Evolutionary conservation across 1,284 basidiomycete genomes (phyloP), one percentile per base, ranked within the genome.

Genomic region (Microbotryum silenes-acaulis): DNA sequence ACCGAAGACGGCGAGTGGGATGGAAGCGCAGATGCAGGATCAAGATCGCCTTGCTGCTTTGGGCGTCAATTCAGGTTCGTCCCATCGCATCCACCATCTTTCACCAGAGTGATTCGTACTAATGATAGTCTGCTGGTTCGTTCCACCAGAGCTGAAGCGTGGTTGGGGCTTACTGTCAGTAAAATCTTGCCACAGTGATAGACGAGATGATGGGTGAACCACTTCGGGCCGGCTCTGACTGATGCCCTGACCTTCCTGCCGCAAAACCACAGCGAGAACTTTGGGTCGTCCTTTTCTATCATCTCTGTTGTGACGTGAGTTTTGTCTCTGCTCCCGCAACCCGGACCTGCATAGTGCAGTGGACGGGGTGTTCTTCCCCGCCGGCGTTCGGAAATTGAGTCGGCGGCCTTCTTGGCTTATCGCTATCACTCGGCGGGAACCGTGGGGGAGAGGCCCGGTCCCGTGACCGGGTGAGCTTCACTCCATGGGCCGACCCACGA

Each of bases 251-350:
- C 10, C 14, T 42, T 42, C 16, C 37, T 42, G 12, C 14, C 12
- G 37, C 37, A 14, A 42, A 14, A 18, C 1, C 16, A 42, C 37
- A 42, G 37, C 42, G 61, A 72, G 49, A 70, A 85, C 73, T 87
- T 88, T 69, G 86, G 86, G 25, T 81, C 86, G 21, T 85, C 84
- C 1, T 88, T 88, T 75, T 85, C 83, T 16, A 85, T 88, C 73
- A 87, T 88, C 61, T 84, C 82, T 51, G 79, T 70, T 47, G 59
- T 61, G 42, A 55, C 50, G 29, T 52, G 20, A 16, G 25, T 29
- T 6, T 16, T 16, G 16, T 18, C 12, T 42, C 12, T 42, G 37
- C 37, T 12, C 12, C 16, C 14, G 37, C 16, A 18, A 18, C 5
- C 9, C 12, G 37, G 1, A 3, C 37, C 37, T 42, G 16, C 12